A percentile compares a stretch with the other conserved stretches of the same genome.
Conservation (phyloP, 2,329 filamentous ascomycete genomes). For the Cladosporium sp. region DNA sequence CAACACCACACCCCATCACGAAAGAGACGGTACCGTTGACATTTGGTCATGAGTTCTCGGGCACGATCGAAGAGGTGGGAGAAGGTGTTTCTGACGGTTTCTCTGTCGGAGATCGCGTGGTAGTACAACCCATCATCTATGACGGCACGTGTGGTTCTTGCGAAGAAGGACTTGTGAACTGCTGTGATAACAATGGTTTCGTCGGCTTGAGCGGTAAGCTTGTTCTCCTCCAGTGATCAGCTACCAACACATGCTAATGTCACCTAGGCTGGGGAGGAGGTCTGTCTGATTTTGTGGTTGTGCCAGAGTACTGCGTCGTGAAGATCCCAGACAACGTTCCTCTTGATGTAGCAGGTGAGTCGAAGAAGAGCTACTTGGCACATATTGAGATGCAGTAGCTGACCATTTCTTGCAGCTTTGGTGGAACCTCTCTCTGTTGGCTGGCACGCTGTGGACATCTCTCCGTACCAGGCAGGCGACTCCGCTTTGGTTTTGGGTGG, state of each 20-base stretch:
- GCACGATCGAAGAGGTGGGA: constrained; percentile 54
- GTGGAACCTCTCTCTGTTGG: constrained; percentile 58
- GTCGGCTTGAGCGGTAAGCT: constrained; percentile 51
- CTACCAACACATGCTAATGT: constrained; percentile 14
- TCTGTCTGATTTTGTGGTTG: constrained; percentile 54
- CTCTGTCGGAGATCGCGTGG: constrained; percentile 52
- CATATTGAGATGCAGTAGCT: not conserved
- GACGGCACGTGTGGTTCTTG: constrained; percentile 56
- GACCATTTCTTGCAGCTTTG: constrained; percentile 42
- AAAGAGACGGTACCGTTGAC: constrained; percentile 55
- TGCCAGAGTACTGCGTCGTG: constrained; percentile 51
- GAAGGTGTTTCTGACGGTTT: constrained; percentile 51
- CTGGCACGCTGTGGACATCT: constrained; percentile 58
- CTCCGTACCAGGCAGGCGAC: constrained; percentile 51
- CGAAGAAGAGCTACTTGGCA: not conserved
- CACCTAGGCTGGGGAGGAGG: constrained; percentile 52
- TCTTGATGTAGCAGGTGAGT: constrained; percentile 51
- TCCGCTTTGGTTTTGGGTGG: constrained; percentile 54
- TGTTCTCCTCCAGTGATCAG: not conserved
- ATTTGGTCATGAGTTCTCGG: constrained; percentile 58
- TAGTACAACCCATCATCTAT: constrained; percentile 58
- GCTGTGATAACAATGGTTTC: constrained; percentile 58
- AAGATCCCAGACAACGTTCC: constrained; percentile 54
- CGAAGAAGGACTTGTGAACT: constrained; percentile 55
- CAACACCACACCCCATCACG: constrained; percentile 57